These are phyloP conservation scores for Fusarium praegraminearum DNA, from an alignment of 2,329 filamentous ascomycete genomes.

Conservation along the genomic window DNA sequence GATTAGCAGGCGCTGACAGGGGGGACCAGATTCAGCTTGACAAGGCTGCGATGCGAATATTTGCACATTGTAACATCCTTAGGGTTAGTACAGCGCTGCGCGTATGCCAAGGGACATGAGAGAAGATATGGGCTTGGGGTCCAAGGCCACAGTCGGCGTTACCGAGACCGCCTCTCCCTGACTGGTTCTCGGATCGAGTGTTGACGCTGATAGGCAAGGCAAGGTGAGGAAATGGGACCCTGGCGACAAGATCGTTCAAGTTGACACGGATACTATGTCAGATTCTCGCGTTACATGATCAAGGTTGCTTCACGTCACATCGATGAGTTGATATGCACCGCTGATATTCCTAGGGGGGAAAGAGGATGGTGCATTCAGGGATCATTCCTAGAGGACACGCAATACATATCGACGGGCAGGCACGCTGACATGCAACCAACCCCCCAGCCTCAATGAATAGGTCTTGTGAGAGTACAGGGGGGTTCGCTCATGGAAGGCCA, in stretches of 20 bases:
- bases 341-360: not conserved
- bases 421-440: constrained; percentile 17
- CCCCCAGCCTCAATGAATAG: not conserved
- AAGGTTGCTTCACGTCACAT: not conserved
- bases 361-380: constrained; percentile 7
- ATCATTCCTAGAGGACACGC: constrained; percentile 11
- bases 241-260: constrained; percentile 2
- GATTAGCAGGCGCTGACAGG: not conserved
- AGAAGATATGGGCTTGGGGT: not conserved
- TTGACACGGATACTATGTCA: not conserved
- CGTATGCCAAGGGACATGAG: not conserved
- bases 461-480: constrained; percentile 1
- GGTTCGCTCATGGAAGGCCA: not conserved
- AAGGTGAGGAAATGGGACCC: not conserved
- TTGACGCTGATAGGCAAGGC: not conserved
- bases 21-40: not conserved
- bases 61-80: not conserved
- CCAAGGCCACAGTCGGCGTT: not conserved
- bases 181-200: not conserved
- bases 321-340: not conserved
- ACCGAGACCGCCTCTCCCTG: not conserved
- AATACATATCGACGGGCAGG: constrained; percentile 9
- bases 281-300: not conserved
- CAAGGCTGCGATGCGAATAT: not conserved
- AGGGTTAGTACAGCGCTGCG: not conserved